Base-by-base conservation (phyloP, 2,329 filamentous ascomycete genomes). In the Scedosporium dehoogii region DNA sequence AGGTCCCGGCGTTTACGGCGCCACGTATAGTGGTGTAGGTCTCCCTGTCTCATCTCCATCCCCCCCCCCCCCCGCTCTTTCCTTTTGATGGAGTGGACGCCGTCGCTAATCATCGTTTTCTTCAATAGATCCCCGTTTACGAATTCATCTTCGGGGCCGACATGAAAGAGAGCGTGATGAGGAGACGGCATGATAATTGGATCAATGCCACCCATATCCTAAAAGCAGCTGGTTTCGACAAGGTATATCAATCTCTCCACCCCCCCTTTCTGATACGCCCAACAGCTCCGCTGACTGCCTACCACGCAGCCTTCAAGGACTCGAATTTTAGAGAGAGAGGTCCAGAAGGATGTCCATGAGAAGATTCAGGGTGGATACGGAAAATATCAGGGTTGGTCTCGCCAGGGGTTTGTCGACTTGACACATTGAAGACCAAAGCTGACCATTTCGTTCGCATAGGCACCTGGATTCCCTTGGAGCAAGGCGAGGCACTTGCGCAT, bases 201-300 rank as follows among this genome's bases (percentile, higher is more conserved):
- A 94, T 99, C 78, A 99, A 99, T 80, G 94, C 94, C n/a, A 99
- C 94, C 61, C 94, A 99, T 72, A 97, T 99, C 64, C 79, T 99
- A 58, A 99, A 99, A 73, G 91, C 96, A 48, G 94, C 94, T 65
- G 93, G 93, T 62, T 96, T 96, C 71, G 94, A 99, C 75, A 99
- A 99, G 63, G 65, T 66, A 56, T 16, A 38, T 48, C 25, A 3
- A 25, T 16, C 21, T 7, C n/a, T 18, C 29, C 27, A 3, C 23
- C 6, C 10, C 21, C 7, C 27, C 27, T 7, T 16, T 42, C 12
- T 33, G 41, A 10, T 29, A 5, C 9, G 25, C 23, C 6, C 4
- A 2, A 23, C 9, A 14, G n/a, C 14, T 16, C 59, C 10, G 23
- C 44, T 18, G 10, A 41, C 23, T 27, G n/a, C 18, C 48, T 27